Conservation (phyloP, 140 eudicot species). For the Ambrosia hybrid region DNA sequence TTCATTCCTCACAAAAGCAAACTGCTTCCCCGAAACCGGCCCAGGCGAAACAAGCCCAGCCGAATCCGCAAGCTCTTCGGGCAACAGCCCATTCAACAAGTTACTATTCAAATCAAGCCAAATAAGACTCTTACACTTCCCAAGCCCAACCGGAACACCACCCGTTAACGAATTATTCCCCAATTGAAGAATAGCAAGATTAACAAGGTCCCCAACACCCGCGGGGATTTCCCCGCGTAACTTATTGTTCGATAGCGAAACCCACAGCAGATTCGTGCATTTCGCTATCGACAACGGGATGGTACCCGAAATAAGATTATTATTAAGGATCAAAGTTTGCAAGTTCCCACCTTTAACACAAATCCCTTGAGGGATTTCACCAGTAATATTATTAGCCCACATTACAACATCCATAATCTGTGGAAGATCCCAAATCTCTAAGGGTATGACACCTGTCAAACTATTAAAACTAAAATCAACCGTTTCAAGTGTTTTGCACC, state of each 20-base stretch:
- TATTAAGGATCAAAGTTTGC: slow-evolving; percentile 82
- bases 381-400: slow-evolving; percentile 87
- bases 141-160: slow-evolving; percentile 57
- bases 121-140: slow-evolving; percentile 65
- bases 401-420: slow-evolving; percentile 65
- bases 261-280: slow-evolving; percentile 87
- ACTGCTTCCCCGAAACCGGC: slow-evolving; percentile 76
- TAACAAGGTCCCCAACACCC: slow-evolving; percentile 61
- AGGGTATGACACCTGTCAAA: slow-evolving; percentile 54
- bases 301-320: slow-evolving; percentile 62
- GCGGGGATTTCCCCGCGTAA: slow-evolving; percentile 60
- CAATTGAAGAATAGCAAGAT: slow-evolving; percentile 82
- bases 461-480: slow-evolving; percentile 82
- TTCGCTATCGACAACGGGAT: slow-evolving; percentile 66
- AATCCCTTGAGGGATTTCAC: slow-evolving; percentile 82
- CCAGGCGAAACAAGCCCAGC: slow-evolving; percentile 75
- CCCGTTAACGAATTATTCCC: slow-evolving; percentile 82
- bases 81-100: slow-evolving; percentile 51
- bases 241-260: slow-evolving; percentile 73
- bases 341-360: slow-evolving; percentile 84
- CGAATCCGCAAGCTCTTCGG: slow-evolving; percentile 63
- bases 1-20: slow-evolving; percentile 85
- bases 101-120: slow-evolving; percentile 93
- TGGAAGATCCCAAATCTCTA: slow-evolving; percentile 68
- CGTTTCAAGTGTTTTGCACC: slow-evolving; percentile 59